These are phyloP conservation scores for Phragmites australis DNA, from an alignment of 176 grass and related monocot genomes.

Conservation along the genomic window DNA sequence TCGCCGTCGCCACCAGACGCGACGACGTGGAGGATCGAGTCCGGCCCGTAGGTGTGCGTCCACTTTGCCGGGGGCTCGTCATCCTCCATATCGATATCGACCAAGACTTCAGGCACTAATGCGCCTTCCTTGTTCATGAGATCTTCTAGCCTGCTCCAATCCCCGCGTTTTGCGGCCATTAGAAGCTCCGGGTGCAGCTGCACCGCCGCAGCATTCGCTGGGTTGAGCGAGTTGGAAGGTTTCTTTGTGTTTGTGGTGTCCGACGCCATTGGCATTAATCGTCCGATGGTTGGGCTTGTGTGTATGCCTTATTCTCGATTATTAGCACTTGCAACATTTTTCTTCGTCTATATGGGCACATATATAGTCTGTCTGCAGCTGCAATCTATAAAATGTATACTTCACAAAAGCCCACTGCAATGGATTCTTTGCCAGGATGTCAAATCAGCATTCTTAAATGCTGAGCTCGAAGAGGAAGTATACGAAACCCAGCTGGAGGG, in stretches of 20 bases:
- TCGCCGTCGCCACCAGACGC: neutral
- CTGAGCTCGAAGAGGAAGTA: no score
- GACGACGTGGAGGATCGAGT: neutral
- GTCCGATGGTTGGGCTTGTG: neutral
- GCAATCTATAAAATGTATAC: no score
- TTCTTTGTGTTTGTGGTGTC: neutral
- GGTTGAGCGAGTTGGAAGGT: neutral
- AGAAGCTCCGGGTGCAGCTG: conserved; percentile 12
- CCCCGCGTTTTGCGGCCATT: neutral
- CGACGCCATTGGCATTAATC: neutral
- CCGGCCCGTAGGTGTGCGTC: neutral
- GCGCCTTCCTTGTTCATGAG: neutral
- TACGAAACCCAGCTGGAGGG: no score
- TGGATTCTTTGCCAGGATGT: no score
- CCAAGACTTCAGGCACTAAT: neutral
- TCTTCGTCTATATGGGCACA: neutral
- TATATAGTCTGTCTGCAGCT: neutral
- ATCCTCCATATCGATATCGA: neutral
- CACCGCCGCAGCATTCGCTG: neutral
- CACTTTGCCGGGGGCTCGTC: neutral
- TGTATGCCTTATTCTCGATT: neutral
- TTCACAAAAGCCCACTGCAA: no score
- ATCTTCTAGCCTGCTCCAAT: neutral
- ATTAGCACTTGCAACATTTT: neutral
- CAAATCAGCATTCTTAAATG: no score